Conservation (phyloP, 169 alveolate species). For the Eimeria tenella region DNA sequence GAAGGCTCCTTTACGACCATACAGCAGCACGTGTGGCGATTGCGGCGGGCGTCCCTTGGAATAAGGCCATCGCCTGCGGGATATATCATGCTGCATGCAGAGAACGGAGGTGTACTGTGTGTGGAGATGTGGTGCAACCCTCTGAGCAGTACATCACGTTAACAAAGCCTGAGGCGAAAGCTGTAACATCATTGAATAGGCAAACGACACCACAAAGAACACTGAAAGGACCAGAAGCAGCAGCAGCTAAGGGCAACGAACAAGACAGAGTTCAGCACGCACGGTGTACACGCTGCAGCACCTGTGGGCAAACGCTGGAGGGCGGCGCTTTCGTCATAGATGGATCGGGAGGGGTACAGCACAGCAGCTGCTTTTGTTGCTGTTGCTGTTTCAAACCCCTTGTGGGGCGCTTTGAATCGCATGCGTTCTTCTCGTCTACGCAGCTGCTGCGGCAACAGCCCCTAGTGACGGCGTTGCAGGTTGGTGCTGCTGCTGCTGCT, state of each 20-base stretch:
- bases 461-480: not conserved
- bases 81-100: slow-evolving; percentile 17
- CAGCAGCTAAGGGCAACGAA: not conserved
- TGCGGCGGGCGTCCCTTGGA: not conserved
- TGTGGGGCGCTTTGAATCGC: slow-evolving; percentile 3
- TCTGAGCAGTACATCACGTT: not conserved
- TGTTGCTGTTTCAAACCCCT: not conserved
- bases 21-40: slow-evolving; percentile 1
- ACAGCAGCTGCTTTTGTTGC: slow-evolving; percentile 29
- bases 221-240: not conserved
- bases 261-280: slow-evolving; percentile 7
- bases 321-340: not conserved
- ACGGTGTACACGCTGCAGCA: slow-evolving; percentile 33
- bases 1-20: not conserved
- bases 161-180: not conserved
- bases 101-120: not conserved
- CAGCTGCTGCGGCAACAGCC: slow-evolving; percentile 29
- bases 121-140: not conserved
- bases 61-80: not conserved
- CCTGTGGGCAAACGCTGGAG: not conserved
- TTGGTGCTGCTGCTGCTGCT: not conserved
- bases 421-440: not conserved
- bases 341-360: slow-evolving; percentile 13
- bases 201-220: not conserved
- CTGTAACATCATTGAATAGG: not conserved